Conservation (phyloP, 1,284 basidiomycete genomes). For the Pseudozyma hubeiensis region DNA sequence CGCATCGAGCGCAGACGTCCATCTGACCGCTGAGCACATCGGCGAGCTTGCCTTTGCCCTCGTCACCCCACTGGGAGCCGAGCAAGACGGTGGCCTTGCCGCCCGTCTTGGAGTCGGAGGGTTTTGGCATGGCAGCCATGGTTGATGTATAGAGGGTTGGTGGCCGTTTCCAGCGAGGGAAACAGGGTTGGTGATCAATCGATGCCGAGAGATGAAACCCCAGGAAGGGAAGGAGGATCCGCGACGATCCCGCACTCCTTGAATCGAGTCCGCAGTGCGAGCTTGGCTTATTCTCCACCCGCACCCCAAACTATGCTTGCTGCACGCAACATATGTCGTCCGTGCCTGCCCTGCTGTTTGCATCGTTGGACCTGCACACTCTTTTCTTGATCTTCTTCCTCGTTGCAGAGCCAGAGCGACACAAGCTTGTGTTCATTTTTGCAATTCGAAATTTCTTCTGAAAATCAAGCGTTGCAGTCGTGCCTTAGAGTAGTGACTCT, state of each 20-base stretch:
- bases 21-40: slow-evolving; percentile 74
- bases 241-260: slow-evolving; percentile 16
- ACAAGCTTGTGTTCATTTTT: background rate
- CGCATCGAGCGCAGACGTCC: slow-evolving; percentile 94
- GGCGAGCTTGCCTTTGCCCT: slow-evolving; percentile 68
- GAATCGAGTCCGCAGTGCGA: too few relatives aligned
- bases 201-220: slow-evolving; percentile 55
- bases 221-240: slow-evolving; percentile 23
- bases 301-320: background rate
- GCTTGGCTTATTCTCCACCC: too few relatives aligned
- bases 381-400: too few relatives aligned
- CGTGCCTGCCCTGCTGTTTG: too few relatives aligned
- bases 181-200: slow-evolving; percentile 55
- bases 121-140: slow-evolving; percentile 67
- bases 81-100: slow-evolving; percentile 66
- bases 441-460: slow-evolving; percentile 27
- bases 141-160: slow-evolving; percentile 1
- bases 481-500: background rate
- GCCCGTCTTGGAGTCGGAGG: slow-evolving; percentile 58
- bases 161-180: slow-evolving; percentile 28
- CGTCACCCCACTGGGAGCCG: slow-evolving; percentile 68
- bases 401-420: too few relatives aligned
- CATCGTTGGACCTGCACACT: too few relatives aligned
- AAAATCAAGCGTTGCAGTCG: background rate
- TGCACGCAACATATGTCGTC: background rate